Evolutionary conservation across 768 basidiomycete genomes (phyloP).

Genomic region (Boletus pseudo-olivaceus): DNA sequence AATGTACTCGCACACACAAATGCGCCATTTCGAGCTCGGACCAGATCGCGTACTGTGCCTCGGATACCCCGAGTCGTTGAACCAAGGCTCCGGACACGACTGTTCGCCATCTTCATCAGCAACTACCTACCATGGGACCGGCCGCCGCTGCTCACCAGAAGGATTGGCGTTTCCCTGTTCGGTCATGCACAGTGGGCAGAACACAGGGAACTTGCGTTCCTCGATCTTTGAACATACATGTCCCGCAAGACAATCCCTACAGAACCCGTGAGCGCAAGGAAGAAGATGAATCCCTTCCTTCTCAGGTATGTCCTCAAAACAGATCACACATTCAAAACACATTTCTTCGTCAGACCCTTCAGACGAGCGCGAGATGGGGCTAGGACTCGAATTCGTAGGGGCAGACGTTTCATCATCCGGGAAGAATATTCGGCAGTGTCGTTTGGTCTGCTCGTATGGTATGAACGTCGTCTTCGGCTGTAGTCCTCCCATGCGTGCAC

Average conservation of each 20-base stretch:
- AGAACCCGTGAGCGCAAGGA: constrained; percentile 51
- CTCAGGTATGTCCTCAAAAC: constrained; percentile 45
- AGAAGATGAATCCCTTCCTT: constrained; percentile 38
- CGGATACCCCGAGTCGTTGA: constrained; percentile 39
- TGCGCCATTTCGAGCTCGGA: constrained; percentile 44
- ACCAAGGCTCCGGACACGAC: constrained; percentile 38
- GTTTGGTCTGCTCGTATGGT: constrained; percentile 21
- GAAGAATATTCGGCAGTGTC: constrained; percentile 27
- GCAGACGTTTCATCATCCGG: constrained; percentile 8
- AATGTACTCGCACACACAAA: constrained; percentile 42
- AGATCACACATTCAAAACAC: constrained; percentile 51
- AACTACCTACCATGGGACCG: neutral
- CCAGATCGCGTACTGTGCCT: constrained; percentile 39
- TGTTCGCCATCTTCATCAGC: constrained; percentile 19
- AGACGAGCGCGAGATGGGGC: neutral
- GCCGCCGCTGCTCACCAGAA: constrained; percentile 28
- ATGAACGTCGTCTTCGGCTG: neutral
- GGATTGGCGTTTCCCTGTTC: constrained; percentile 28
- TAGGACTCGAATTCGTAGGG: neutral
- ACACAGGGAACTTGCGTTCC: constrained; percentile 52
- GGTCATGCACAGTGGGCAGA: constrained; percentile 54
- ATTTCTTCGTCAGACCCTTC: constrained; percentile 7
- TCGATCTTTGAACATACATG: constrained; percentile 46
- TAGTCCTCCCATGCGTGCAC: neutral
- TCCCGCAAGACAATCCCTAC: constrained; percentile 46